Evolutionary conservation across 768 basidiomycete species (phyloP).

Genomic region (Daedaleopsis sinensis): DNA sequence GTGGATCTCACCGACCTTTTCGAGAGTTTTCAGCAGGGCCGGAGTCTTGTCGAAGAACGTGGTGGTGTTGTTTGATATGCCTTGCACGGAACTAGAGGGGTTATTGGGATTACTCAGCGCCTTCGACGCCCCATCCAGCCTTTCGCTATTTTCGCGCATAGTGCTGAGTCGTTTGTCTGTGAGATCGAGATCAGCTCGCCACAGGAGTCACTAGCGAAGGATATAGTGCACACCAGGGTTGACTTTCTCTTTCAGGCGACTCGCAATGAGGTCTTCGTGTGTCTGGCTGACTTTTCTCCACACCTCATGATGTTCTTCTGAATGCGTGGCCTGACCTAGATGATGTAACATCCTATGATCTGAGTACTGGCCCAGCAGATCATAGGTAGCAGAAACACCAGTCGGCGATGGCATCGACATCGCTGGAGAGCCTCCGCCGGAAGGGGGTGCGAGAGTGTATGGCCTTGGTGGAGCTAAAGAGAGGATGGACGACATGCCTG

Average conservation of each 20-base stretch:
- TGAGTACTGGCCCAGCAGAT: neutral
- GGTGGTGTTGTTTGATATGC: conserved; percentile 24
- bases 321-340: neutral
- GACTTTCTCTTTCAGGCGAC: neutral
- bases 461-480: neutral
- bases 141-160: neutral
- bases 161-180: neutral
- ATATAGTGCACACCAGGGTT: neutral
- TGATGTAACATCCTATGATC: neutral
- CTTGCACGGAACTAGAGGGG: neutral
- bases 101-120: neutral
- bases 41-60: conserved; percentile 28
- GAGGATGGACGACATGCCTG: neutral
- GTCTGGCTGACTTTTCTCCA: neutral
- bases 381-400: neutral
- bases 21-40: conserved; percentile 26
- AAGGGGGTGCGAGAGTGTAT: neutral
- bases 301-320: neutral
- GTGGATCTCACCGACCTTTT: conserved; percentile 29
- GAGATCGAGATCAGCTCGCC: neutral
- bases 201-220: neutral
- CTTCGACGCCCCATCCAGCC: neutral
- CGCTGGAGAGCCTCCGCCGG: neutral
- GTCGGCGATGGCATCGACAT: neutral
- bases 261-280: neutral